Evolutionary conservation across 164 flowering plant species (phyloP).

Genomic region (Stephania cephalantha): DNA sequence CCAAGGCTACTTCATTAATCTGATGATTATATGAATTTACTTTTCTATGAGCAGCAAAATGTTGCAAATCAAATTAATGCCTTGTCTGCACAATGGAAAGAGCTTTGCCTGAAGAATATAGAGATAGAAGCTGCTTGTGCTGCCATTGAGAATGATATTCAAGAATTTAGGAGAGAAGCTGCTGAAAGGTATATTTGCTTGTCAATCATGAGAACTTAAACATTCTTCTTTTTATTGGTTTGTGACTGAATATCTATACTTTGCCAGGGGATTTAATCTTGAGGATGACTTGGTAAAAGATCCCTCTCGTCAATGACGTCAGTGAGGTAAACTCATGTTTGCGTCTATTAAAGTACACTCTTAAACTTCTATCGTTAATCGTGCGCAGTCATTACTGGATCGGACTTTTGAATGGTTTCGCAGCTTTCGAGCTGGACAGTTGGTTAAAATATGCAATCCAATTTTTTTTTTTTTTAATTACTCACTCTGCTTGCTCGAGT

Average conservation of each 20-base stretch:
- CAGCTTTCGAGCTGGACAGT: background rate
- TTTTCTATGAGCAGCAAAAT: slow-evolving; percentile 61
- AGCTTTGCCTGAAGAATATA: slow-evolving; percentile 78
- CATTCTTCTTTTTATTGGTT: slow-evolving; percentile 6
- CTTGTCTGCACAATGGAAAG: slow-evolving; percentile 81
- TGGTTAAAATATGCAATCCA: background rate
- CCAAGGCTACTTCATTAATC: background rate
- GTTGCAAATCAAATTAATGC: slow-evolving; percentile 80
- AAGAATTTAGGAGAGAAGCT: slow-evolving; percentile 58
- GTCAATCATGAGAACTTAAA: background rate
- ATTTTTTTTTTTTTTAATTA: too few relatives aligned
- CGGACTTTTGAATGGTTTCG: background rate
- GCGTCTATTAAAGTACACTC: background rate
- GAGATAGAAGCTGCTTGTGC: slow-evolving; percentile 79
- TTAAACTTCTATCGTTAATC: background rate
- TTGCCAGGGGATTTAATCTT: slow-evolving; percentile 64
- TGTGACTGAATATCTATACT: slow-evolving; percentile 5
- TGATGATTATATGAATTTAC: slow-evolving; percentile 1
- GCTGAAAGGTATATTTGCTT: slow-evolving; percentile 48
- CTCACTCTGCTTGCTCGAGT: too few relatives aligned
- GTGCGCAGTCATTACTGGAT: background rate
- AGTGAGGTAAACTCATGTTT: slow-evolving; percentile 21
- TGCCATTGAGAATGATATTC: slow-evolving; percentile 44
- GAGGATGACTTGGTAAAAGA: slow-evolving; percentile 44
- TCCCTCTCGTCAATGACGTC: slow-evolving; percentile 19